Evolutionary conservation across 2,329 filamentous ascomycete species (phyloP).

Genomic region (Neopestalotiopsis sp.): DNA sequence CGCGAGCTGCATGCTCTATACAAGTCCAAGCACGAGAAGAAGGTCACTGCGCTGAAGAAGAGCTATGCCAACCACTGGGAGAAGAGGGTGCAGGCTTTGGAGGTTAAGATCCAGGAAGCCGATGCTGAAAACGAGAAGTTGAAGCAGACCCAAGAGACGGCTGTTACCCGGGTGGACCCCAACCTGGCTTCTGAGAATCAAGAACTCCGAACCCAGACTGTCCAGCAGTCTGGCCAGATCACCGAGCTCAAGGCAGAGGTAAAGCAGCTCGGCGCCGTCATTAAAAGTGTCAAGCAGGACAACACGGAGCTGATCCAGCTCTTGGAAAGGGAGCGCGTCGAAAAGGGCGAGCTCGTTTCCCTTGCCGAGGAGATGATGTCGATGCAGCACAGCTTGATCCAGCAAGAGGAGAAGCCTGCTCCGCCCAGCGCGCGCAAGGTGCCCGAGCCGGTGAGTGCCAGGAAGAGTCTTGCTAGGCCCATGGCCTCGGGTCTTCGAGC

Average conservation of each 20-base stretch:
- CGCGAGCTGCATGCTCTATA: constrained; percentile 91
- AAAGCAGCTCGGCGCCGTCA: constrained; percentile 74
- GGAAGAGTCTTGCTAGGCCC: constrained; percentile 54
- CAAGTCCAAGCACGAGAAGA: constrained; percentile 96
- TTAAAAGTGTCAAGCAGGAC: constrained; percentile 71
- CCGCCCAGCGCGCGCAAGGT: constrained; percentile 28
- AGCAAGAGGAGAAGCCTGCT: constrained; percentile 30
- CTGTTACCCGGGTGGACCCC: constrained; percentile 63
- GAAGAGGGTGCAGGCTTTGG: constrained; percentile 82
- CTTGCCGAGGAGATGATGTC: constrained; percentile 85
- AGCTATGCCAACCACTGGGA: constrained; percentile 87
- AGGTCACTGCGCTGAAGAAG: constrained; percentile 87
- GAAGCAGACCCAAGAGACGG: constrained; percentile 67
- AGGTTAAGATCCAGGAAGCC: constrained; percentile 72
- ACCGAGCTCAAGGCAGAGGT: constrained; percentile 75
- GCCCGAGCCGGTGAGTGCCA: constrained; percentile 37
- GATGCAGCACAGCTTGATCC: constrained; percentile 60
- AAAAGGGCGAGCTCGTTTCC: constrained; percentile 83
- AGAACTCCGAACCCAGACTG: constrained; percentile 61
- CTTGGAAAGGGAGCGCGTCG: constrained; percentile 76
- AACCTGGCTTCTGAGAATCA: constrained; percentile 51
- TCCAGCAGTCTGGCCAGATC: constrained; percentile 69
- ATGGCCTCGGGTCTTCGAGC: constrained; percentile 63
- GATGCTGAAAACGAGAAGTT: constrained; percentile 77
- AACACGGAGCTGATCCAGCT: constrained; percentile 68